Evolutionary conservation across 139 green algal species (phyloP).

Genomic region (Coccomyxa sp.): DNA sequence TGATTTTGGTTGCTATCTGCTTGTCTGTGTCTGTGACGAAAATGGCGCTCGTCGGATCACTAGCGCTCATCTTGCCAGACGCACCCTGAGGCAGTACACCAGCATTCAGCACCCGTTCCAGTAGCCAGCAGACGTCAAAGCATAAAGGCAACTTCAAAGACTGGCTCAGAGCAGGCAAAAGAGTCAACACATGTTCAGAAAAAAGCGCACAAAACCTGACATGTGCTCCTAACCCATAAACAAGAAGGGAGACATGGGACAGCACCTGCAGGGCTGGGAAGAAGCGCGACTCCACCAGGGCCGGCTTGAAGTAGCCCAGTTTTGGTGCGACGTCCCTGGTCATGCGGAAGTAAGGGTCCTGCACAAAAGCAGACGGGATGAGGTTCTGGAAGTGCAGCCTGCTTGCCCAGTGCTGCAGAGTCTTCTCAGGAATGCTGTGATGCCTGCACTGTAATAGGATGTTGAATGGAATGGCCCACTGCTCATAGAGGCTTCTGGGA

Average conservation of each 20-base stretch:
- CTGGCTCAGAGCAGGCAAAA: background rate
- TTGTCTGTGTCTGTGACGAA: conserved; percentile 91
- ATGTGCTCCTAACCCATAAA: background rate
- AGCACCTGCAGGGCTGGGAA: conserved; percentile 83
- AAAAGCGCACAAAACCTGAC: background rate
- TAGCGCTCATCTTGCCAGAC: conserved; percentile 95
- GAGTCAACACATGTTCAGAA: background rate
- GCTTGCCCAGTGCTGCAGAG: background rate
- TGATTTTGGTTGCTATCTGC: conserved; percentile 90
- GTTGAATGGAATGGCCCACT: too few species aligned
- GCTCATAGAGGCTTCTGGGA: too few species aligned
- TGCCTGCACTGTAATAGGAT: background rate
- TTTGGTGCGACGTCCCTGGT: conserved; percentile 76
- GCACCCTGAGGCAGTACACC: conserved; percentile 71
- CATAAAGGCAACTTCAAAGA: background rate
- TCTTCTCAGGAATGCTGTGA: background rate
- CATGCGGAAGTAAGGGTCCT: conserved; percentile 46
- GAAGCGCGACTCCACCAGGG: conserved; percentile 88
- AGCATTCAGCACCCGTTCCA: background rate
- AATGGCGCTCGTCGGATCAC: conserved; percentile 82
- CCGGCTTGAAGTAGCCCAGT: conserved; percentile 79
- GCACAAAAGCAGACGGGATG: conserved; percentile 85
- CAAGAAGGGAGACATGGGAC: background rate
- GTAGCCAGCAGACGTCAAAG: too few species aligned
- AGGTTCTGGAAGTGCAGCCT: background rate